Evolutionary conservation across 2,329 filamentous ascomycete genomes (phyloP).

Genomic region (Pseudogymnoascus sp.): DNA sequence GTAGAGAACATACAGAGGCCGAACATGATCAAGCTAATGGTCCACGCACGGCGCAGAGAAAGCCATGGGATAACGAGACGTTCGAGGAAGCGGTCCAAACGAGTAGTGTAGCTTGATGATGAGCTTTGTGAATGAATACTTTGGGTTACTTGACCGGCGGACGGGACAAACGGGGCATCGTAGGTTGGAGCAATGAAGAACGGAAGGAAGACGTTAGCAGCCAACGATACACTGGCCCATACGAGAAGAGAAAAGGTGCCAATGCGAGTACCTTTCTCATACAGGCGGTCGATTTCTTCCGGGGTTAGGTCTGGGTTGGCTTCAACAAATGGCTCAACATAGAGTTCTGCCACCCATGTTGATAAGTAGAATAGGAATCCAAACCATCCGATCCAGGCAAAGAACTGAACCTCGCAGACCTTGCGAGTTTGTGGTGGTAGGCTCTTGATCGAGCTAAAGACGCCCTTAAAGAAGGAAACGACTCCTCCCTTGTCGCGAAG

Average conservation of each 20-base stretch:
- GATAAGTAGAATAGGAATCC: constrained; percentile 93
- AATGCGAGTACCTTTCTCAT: constrained; percentile 76
- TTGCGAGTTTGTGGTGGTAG: constrained; percentile 74
- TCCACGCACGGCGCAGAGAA: constrained; percentile 82
- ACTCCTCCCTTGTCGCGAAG: constrained; percentile 54
- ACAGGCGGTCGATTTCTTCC: constrained; percentile 66
- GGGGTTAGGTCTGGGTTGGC: constrained; percentile 69
- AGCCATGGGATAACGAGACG: constrained; percentile 69
- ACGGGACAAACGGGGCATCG: constrained; percentile 28
- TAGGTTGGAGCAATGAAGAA: constrained; percentile 81
- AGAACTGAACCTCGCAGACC: constrained; percentile 76
- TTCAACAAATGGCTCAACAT: constrained; percentile 72
- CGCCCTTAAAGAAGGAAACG: constrained; percentile 67
- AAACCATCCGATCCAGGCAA: constrained; percentile 92
- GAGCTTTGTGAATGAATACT: constrained; percentile 24
- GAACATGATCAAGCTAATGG: constrained; percentile 78
- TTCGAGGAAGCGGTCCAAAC: constrained; percentile 37
- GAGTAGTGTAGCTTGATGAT: constrained; percentile 23
- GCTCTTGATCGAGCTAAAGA: constrained; percentile 66
- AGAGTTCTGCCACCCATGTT: constrained; percentile 88
- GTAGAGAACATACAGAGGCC: constrained; percentile 73
- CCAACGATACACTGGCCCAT: constrained; percentile 77
- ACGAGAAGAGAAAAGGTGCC: constrained; percentile 84
- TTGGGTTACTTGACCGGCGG: constrained; percentile 24
- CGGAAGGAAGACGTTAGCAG: constrained; percentile 73